Conservation (phyloP, 176 grass and related monocot species). For the Cymbopogon citratus region DNA sequence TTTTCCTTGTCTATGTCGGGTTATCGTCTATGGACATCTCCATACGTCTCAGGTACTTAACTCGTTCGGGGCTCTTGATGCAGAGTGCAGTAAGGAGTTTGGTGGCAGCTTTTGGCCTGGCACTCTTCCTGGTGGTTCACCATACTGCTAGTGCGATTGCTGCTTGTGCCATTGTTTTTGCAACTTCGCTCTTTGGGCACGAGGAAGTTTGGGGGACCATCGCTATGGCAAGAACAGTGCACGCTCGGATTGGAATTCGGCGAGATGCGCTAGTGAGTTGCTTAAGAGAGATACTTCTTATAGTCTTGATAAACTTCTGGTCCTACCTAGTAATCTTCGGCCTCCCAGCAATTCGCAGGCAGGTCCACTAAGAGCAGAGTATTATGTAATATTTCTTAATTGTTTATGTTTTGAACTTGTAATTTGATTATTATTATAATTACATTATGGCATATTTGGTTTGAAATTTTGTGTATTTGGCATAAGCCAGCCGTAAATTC, state of each 20-base stretch:
- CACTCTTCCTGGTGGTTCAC: neutral
- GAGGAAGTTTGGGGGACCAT: neutral
- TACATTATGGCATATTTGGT: too few relatives aligned
- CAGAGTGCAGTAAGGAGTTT: neutral
- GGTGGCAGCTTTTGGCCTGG: neutral
- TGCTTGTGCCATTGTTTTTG: neutral
- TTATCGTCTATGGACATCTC: neutral
- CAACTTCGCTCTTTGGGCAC: neutral
- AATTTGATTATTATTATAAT: too few relatives aligned
- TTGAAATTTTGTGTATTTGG: too few relatives aligned
- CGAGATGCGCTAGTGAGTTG: accelerated
- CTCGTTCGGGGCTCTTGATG: neutral
- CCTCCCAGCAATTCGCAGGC: neutral
- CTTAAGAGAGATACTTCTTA: neutral
- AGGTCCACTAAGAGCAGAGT: neutral
- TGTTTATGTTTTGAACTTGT: too few relatives aligned
- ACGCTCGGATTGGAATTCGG: neutral
- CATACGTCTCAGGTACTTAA: neutral
- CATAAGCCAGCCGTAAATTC: too few relatives aligned
- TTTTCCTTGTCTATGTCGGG: neutral
- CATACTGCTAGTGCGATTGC: neutral
- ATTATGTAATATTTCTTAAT: too few relatives aligned
- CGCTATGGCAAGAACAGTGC: neutral
- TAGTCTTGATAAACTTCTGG: neutral
- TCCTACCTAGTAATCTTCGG: neutral